Evolutionary conservation across 805 yeast genomes (phyloP).

Genomic region (Spathaspora gorwiae): DNA sequence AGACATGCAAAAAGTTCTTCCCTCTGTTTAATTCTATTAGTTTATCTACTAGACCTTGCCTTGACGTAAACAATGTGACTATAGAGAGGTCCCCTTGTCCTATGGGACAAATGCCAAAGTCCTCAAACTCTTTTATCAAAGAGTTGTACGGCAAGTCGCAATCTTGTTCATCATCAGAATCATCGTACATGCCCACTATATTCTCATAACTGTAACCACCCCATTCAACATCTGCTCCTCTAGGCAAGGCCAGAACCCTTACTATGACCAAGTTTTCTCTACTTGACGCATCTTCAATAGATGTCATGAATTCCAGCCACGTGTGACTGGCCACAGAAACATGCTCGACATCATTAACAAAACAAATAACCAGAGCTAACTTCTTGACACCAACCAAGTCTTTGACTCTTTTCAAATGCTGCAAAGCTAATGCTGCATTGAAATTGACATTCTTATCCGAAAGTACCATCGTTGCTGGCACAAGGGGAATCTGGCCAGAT

Average conservation of each 20-base stretch:
- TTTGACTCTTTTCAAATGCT: conserved; percentile 66
- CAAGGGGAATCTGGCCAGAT: conserved; percentile 89
- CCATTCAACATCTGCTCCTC: conserved; percentile 69
- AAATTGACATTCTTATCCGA: conserved; percentile 13
- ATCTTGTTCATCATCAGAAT: conserved; percentile 38
- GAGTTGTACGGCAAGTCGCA: not conserved
- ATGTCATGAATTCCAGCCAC: conserved; percentile 43
- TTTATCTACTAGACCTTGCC: conserved; percentile 5
- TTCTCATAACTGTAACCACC: conserved; percentile 54
- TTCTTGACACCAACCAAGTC: conserved; percentile 44
- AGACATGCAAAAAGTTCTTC: conserved; percentile 8
- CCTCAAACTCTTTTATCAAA: conserved; percentile 7
- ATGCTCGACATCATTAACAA: conserved; percentile 34
- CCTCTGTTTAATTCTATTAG: conserved; percentile 5
- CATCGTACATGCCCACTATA: conserved; percentile 30
- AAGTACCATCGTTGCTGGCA: conserved; percentile 67
- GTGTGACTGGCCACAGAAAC: conserved; percentile 28
- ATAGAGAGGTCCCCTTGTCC: conserved; percentile 5
- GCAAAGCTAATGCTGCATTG: conserved; percentile 58
- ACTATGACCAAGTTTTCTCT: conserved; percentile 43
- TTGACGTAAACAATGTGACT: conserved; percentile 13
- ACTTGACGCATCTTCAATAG: conserved; percentile 13
- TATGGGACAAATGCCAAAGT: conserved; percentile 9
- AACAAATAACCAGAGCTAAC: conserved; percentile 52
- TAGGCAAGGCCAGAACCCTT: conserved; percentile 56